Conservation (phyloP, 768 basidiomycete genomes). For the Nidularia sp. region DNA sequence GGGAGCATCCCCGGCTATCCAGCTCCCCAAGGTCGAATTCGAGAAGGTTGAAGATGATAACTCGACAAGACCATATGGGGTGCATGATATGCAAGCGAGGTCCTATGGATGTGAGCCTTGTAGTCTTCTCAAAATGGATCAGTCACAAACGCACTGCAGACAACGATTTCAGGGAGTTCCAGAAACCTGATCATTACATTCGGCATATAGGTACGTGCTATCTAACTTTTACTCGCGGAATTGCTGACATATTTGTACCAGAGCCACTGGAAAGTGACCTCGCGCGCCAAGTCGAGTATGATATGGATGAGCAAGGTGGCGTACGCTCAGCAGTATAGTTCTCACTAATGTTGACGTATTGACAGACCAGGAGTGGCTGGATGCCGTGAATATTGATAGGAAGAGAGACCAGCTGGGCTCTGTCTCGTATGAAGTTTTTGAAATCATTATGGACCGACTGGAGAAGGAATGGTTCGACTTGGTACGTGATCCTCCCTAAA, state of each 20-base stretch:
- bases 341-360: not conserved
- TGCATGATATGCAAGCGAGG: slow-evolving; percentile 57
- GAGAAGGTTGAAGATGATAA: slow-evolving; percentile 61
- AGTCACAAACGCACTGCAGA: slow-evolving; percentile 15
- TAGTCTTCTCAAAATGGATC: not conserved
- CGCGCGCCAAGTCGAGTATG: slow-evolving; percentile 93
- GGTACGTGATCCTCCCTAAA: slow-evolving; percentile 36
- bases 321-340: slow-evolving; percentile 6
- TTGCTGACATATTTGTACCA: slow-evolving; percentile 19
- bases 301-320: slow-evolving; percentile 97
- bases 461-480: slow-evolving; percentile 99
- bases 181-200: slow-evolving; percentile 81
- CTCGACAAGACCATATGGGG: slow-evolving; percentile 56
- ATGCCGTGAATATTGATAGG: slow-evolving; percentile 76
- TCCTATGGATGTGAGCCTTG: slow-evolving; percentile 66
- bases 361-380: slow-evolving; percentile 93
- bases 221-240: slow-evolving; percentile 5
- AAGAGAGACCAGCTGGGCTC: slow-evolving; percentile 68
- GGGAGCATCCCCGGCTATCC: slow-evolving; percentile 20
- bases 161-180: slow-evolving; percentile 67
- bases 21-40: slow-evolving; percentile 67
- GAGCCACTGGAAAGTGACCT: slow-evolving; percentile 93
- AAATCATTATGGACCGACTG: slow-evolving; percentile 94
- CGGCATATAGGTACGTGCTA: slow-evolving; percentile 70
- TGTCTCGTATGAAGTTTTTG: slow-evolving; percentile 84